Evolutionary conservation across 2,329 filamentous ascomycete genomes (phyloP).

Genomic region (Fusarium duplospermum): DNA sequence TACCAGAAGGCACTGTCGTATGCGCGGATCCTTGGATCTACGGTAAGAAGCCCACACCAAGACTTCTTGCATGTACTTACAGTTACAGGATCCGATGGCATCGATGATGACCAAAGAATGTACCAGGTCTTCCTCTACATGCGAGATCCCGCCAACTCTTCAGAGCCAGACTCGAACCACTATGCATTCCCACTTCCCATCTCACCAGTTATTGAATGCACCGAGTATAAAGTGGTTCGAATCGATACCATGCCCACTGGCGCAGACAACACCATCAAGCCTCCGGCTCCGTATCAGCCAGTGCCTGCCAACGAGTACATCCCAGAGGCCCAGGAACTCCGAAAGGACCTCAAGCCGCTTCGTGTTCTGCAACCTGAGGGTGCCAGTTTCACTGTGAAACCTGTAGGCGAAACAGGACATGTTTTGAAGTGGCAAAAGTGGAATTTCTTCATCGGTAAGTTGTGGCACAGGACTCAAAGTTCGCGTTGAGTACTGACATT

Average conservation of each 20-base stretch:
- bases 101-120: conserved; percentile 33
- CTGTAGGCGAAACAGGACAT: conserved; percentile 50
- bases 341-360: conserved; percentile 74
- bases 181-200: conserved; percentile 34
- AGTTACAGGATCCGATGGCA: conserved; percentile 25
- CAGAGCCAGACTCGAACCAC: conserved; percentile 35
- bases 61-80: not conserved
- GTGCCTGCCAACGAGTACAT: conserved; percentile 55
- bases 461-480: too few relatives aligned
- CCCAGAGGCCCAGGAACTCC: conserved; percentile 62
- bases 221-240: conserved; percentile 21
- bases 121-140: conserved; percentile 39
- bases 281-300: conserved; percentile 8
- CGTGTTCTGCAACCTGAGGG: conserved; percentile 79
- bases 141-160: conserved; percentile 26
- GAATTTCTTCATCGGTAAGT: conserved; percentile 69
- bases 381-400: conserved; percentile 69
- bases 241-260: conserved; percentile 30
- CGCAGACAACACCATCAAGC: conserved; percentile 1
- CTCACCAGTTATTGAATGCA: conserved; percentile 31
- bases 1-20: conserved; percentile 29
- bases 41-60: not conserved
- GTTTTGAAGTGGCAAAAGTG: conserved; percentile 73
- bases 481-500: not conserved
- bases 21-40: conserved; percentile 38